Base-by-base conservation (phyloP, 2,329 filamentous ascomycete genomes). In the Fusarium illudens region DNA sequence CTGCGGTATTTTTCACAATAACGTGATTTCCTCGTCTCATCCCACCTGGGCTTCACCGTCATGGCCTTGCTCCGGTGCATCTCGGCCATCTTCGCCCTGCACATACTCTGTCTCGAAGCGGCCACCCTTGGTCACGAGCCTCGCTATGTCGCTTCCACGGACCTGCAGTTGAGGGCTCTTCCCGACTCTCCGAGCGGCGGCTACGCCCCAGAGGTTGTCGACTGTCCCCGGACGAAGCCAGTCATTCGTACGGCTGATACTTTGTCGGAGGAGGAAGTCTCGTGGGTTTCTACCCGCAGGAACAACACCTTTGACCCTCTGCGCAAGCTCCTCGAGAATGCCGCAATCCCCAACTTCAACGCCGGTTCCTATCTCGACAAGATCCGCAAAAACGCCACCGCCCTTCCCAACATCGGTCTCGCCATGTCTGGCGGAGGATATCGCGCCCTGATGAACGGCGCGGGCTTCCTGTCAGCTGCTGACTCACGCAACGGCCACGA, bases 381-480 rank as follows among this genome's bases (percentile, higher is more conserved):
- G 44, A 73, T 62, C 49, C 63, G 72, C 29, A 66, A 29, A 13
- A 56, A 75, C 46, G 49, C 62, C 10, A 73, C 65, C 0, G 76
- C 80, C 30, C 75, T 84, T 62, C 84, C 83, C 51, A 84, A 82
- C 70, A 88, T 96, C 65, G 92, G 84, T n/a, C 87, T 96, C 66
- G 92, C 93, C 4, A 82, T 91, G 33, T 95, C 92, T 0, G 93
- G 93, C 12, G 93, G 93, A 74, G 93, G 93, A 34, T 96, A 95
- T 77, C 85, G 93, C 58, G 93, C 93, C 15, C 83, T 96, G 79
- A 83, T 94, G 82, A 94, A 92, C 75, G 92, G 92, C 22, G 93
- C 90, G 12, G 93, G 93, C 61, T 90, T 90, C 48, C 71, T 96
- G 11, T 86, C 91, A 25, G 93, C 93, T 0, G 93, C 93, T 64